Evolutionary conservation across 2,329 filamentous ascomycete species (phyloP), one percentile per base, ranked within the genome.

Genomic region (Thermothelomyces thermophilus): DNA sequence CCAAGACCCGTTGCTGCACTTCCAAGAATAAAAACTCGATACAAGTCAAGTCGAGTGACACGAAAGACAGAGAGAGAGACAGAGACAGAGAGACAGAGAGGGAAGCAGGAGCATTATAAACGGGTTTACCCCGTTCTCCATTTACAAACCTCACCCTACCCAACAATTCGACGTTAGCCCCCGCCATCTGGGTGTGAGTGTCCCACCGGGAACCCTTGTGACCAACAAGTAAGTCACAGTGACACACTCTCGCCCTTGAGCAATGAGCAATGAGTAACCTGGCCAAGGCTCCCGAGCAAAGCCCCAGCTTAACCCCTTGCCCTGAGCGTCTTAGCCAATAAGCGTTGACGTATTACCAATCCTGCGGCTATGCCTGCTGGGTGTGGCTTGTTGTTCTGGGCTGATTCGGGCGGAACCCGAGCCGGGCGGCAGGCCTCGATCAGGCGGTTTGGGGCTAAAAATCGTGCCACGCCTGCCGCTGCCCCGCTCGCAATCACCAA

Each of bases 301-400:
- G 14, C n/a, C 31, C 14, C 31, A 26, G 24, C 19, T 33, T 5
- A 13, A 33, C 17, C 2, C 3, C 2, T 1, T 8, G n/a, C n/a
- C n/a, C n/a, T n/a, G n/a, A n/a, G n/a, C n/a, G n/a, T n/a, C n/a
- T n/a, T 37, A 30, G 22, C 60, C 58, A 62, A 62, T 61, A 49
- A 58, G 9, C 6, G 8, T 9, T 6, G 1, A 9, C 2, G 17
- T 52, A 62, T 62, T 62, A 53, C 34, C 34, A 62, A 62, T 48
- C 49, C 50, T 20, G 54, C 57, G 58, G 59, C 58, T 59, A 34
- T 46, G 45, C 5, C 4, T 35, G 35, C 37, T 22, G 17, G 26
- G 28, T 35, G 57, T 55, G 58, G 58, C 58, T 61, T 61, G 56
- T 61, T 55, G 52, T 58, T 60, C 54, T 62, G 58, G 58, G 54